Evolutionary conservation across 2,329 filamentous ascomycete species (phyloP), one percentile per base, ranked within the genome.

Genomic region (Ramularia endophylla): DNA sequence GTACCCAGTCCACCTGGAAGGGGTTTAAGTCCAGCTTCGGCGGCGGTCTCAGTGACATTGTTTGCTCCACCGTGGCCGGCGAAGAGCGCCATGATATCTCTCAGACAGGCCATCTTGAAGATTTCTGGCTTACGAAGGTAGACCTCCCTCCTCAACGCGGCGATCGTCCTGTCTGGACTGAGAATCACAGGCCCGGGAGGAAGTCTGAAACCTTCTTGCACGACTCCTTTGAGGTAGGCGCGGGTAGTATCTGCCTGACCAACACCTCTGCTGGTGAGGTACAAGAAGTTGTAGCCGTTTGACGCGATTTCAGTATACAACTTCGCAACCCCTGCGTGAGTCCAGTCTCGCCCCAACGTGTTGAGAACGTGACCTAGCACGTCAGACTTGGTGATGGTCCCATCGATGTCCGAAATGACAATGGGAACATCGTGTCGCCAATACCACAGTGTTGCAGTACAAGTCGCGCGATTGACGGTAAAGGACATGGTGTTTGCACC

Each of bases 221-320:
- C 73, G 16, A 98, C 87, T 18, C 89, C 88, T 44, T 89, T 84
- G 3, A 98, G 74, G 62, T 98, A 98, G 0, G 87, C 78, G 43
- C 92, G 74, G 1, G 92, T 98, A 0, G 73, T 88, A 64, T 98
- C 92, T 12, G 92, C 86, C 65, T 94, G 89, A 0, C 92, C 94
- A 33, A 97, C 89, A 11, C 87, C 92, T 38, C 92, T 82, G 61
- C 86, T 94, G 0, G 92, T 98, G 33, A 98, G 75, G 62, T 98
- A 98, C 77, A 98, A 88, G 60, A 98, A 94, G 64, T 98, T 97
- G 73, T 97, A 98, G 5, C 92, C 92, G 58, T 98, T 98, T 55
- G 84, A 81, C 1, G 82, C 81, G 53, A 98, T 98, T 54, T 98
- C 94, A 36, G 85, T 92, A 66, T 97, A 98, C 7, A 98, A 75